Evolutionary conservation across 176 grass and related monocot genomes (phyloP).

Genomic region (Juncus effusus): DNA sequence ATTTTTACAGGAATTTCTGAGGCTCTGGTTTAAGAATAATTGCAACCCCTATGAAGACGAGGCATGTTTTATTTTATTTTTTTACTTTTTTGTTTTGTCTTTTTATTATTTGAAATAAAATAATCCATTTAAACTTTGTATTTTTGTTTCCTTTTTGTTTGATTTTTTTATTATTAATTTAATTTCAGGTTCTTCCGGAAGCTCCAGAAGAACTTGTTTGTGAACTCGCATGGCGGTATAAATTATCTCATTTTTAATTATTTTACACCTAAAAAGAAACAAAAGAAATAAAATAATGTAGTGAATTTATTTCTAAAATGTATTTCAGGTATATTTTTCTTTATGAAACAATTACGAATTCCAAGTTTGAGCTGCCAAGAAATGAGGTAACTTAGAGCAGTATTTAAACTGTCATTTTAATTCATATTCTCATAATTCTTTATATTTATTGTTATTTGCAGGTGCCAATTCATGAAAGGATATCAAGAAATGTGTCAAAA

Average conservation of each 20-base stretch:
- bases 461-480: slow-evolving; percentile 77
- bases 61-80: slow-evolving; percentile 32
- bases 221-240: slow-evolving; percentile 85
- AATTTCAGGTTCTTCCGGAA: slow-evolving; percentile 72
- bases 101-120: not conserved
- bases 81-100: not conserved
- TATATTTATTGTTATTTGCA: slow-evolving; percentile 34
- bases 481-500: slow-evolving; percentile 69
- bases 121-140: not conserved
- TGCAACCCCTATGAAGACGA: slow-evolving; percentile 94
- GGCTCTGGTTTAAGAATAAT: slow-evolving; percentile 94
- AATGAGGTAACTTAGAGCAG: slow-evolving; percentile 37
- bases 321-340: slow-evolving; percentile 79
- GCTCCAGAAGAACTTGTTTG: slow-evolving; percentile 84
- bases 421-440: slow-evolving; percentile 3
- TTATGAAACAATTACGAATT: slow-evolving; percentile 77
- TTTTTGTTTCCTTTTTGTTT: slow-evolving; percentile 8
- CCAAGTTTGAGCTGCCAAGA: slow-evolving; percentile 64
- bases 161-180: slow-evolving; percentile 11
- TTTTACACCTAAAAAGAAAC: slow-evolving; percentile 5
- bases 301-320: not conserved
- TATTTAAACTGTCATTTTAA: slow-evolving; percentile 13
- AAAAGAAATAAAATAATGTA: not conserved
- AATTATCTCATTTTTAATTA: slow-evolving; percentile 5
- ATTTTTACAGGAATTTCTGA: slow-evolving; percentile 72